Evolutionary conservation across 1,139 yeast species (phyloP), one percentile per base, ranked within the genome.

Genomic region (Taphrina betulina): DNA sequence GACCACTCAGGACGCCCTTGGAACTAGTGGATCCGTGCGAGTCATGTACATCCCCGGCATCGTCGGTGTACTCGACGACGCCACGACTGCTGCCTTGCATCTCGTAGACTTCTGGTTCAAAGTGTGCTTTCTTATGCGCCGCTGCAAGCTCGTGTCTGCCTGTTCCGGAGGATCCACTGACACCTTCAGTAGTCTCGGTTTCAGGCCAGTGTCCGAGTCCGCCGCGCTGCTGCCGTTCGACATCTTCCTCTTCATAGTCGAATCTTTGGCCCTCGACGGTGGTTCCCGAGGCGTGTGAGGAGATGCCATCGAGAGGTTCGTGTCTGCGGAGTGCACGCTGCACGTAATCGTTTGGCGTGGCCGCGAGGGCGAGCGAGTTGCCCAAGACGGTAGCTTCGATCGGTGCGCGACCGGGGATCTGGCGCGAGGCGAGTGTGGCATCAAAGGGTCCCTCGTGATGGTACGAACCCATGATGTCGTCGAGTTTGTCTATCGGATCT

Each of bases 361-460:
- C 62, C 35, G 44, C 33, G 10, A 61, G 53, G 12, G 63, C 58
- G 8, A 51, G 57, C 2, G 36, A 33, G 37, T 56, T 60, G 20
- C 60, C 53, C 16, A 23, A 24, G 28, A 19, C 28, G 17, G 57
- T 57, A 7, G 63, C 63, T 10, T 60, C 62, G 26, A 60, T 26
- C 1, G 62, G 62, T 10, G 62, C 51, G 16, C 46, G 53, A n/a
- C 57, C 53, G 24, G 48, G 59, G 41, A n/a, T 57, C 48, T 34
- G 34, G 34, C 63, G 58, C 26, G 45, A 35, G 8, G 57, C 53
- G 40, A 58, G 34, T 12, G 63, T 50, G 2, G 60, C 58, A 24
- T 61, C 63, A 38, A 57, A 61, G 5, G 63, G 63, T 2, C 63
- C 63, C 33, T 59, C 63, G 46, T 61, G 63, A 29, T 59, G 62